Conservation (phyloP, 768 basidiomycete genomes). For the Lyophyllum decastes region DNA sequence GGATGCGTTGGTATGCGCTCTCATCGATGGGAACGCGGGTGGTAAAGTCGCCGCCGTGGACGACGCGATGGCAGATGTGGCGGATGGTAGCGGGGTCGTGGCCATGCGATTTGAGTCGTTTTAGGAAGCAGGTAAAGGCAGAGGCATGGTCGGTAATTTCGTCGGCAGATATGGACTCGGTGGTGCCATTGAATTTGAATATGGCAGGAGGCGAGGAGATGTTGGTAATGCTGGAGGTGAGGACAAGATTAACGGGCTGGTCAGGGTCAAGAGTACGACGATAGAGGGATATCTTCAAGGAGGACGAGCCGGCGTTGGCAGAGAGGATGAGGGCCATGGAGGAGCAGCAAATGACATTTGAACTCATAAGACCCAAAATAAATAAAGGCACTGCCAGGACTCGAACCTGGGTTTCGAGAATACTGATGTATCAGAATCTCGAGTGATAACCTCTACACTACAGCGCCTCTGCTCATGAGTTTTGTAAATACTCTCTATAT, state of each 20-base stretch:
- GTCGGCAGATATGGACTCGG: conserved; percentile 36
- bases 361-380: no score
- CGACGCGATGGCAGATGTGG: conserved; percentile 76
- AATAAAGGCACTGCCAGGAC: not conserved
- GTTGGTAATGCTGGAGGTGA: conserved; percentile 56
- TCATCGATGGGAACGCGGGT: conserved; percentile 69
- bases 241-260: conserved; percentile 39
- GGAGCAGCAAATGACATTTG: not conserved
- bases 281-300: conserved; percentile 81
- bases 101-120: conserved; percentile 44
- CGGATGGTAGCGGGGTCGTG: conserved; percentile 46
- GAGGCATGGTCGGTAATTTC: conserved; percentile 56
- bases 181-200: conserved; percentile 43
- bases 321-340: conserved; percentile 52
- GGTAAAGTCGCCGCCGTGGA: conserved; percentile 84
- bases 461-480: no score
- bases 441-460: conserved; percentile 11
- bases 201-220: conserved; percentile 56
- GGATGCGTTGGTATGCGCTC: conserved; percentile 71
- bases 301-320: conserved; percentile 82
- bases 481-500: no score
- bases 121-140: conserved; percentile 64
- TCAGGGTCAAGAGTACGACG: not conserved
- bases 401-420: conserved; percentile 20
- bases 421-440: conserved; percentile 2